Evolutionary conservation across 2,329 filamentous ascomycete genomes (phyloP).

Genomic region (Penicillium crustosum): DNA sequence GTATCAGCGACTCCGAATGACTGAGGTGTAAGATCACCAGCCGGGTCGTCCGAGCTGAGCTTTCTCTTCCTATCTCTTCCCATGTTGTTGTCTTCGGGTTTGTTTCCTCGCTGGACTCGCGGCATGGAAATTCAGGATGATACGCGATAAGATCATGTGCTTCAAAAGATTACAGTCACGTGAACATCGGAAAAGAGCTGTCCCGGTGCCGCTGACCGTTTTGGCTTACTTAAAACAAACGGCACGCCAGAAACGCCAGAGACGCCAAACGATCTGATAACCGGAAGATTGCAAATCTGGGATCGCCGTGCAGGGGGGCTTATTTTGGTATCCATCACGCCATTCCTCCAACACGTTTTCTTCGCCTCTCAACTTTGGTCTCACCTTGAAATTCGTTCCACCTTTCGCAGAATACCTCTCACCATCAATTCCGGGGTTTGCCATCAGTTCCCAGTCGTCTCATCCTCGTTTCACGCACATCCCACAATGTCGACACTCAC

Average conservation of each 20-base stretch:
- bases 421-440: background rate
- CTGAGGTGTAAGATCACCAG: slow-evolving; percentile 16
- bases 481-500: slow-evolving; percentile 71
- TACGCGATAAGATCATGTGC: slow-evolving; percentile 13
- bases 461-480: background rate
- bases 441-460: background rate
- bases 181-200: background rate
- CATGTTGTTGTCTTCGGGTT: slow-evolving; percentile 20
- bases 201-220: background rate
- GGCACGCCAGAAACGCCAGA: background rate
- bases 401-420: background rate
- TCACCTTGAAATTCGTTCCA: background rate
- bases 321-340: slow-evolving; percentile 19
- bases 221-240: background rate
- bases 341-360: slow-evolving; percentile 21
- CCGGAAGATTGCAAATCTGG: slow-evolving; percentile 21
- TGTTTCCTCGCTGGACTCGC: background rate
- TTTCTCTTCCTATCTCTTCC: slow-evolving; percentile 35
- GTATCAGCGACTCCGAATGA: slow-evolving; percentile 35
- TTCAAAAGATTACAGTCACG: accelerated
- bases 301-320: slow-evolving; percentile 19
- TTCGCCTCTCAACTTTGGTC: slow-evolving; percentile 5
- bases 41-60: slow-evolving; percentile 30
- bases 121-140: slow-evolving; percentile 13
- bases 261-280: slow-evolving; percentile 35